A percentile compares a stretch with the other conserved stretches of the same genome.
Conservation (phyloP, 1,284 basidiomycete genomes). For the Cutaneotrichosporon cavernicola region DNA sequence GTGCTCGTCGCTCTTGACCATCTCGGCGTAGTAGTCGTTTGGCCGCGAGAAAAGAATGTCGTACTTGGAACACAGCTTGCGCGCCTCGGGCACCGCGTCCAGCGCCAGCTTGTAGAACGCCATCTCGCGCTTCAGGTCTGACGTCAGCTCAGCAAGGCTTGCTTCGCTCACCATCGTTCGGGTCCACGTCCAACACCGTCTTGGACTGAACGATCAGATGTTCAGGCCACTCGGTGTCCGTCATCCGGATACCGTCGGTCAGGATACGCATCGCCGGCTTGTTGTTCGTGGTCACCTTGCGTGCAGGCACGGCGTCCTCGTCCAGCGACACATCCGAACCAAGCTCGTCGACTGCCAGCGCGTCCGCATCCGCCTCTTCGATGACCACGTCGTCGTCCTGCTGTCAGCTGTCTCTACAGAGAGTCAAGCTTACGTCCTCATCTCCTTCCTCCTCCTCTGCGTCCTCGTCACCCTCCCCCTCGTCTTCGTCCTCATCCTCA, state of each 20-base stretch:
- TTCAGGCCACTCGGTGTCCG: constrained; percentile 79
- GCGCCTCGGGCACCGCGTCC: constrained; percentile 73
- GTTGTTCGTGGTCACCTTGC: constrained; percentile 81
- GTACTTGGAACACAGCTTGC: constrained; percentile 67
- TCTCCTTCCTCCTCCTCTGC: constrained; percentile 56
- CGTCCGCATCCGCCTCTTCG: constrained; percentile 54
- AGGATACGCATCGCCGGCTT: constrained; percentile 78
- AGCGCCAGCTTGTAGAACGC: constrained; percentile 97
- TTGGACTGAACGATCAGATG: constrained; percentile 74
- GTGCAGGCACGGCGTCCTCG: constrained; percentile 71
- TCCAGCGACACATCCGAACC: constrained; percentile 64
- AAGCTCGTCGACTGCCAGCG: constrained; percentile 67
- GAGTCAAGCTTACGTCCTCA: constrained; percentile 36
- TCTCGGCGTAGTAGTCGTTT: constrained; percentile 94
- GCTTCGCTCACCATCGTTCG: constrained; percentile 54
- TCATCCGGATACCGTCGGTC: constrained; percentile 72
- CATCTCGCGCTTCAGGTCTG: constrained; percentile 86
- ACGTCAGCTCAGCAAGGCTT: background rate
- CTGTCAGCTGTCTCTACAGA: background rate
- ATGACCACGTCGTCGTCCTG: constrained; percentile 47
- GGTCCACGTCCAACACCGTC: constrained; percentile 70
- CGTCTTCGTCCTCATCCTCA: constrained; percentile 65
- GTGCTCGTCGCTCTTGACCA: constrained; percentile 96
- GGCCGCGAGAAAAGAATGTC: constrained; percentile 87
- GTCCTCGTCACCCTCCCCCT: constrained; percentile 62